Percentiles rank a stretch among this genome's conserved stretches.
phyloP scores from a whole-genome alignment of 768 basidiomycete genomes.

The Fomitopsis pulvina region DNA sequence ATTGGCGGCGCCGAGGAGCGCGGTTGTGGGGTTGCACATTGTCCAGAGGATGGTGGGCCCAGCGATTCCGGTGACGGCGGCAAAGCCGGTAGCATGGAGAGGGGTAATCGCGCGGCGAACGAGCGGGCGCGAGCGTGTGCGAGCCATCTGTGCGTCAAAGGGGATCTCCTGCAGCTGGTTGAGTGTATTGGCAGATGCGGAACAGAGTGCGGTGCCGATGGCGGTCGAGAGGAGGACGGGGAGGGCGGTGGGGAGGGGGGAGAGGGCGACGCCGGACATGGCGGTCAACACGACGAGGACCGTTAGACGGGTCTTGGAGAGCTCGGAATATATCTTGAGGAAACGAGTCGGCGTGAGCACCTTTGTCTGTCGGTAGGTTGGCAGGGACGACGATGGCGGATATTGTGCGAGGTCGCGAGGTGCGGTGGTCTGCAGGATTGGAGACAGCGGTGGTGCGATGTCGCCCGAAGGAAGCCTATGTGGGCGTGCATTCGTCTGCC shows the following conservation, averaged over 20 bases:
- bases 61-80: conserved; percentile 62
- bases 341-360: conserved; percentile 45
- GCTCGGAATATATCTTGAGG: conserved; percentile 65
- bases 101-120: conserved; percentile 82
- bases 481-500: conserved; percentile 26
- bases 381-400: conserved; percentile 10
- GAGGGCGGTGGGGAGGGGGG: conserved; percentile 77
- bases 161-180: conserved; percentile 95
- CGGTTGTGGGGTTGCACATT: conserved; percentile 84
- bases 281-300: conserved; percentile 82
- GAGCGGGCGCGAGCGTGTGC: conserved; percentile 84
- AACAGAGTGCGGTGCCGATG: conserved; percentile 83
- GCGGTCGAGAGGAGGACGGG: conserved; percentile 85
- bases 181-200: conserved; percentile 88
- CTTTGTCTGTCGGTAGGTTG: conserved; percentile 18
- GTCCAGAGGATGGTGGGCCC: conserved; percentile 76
- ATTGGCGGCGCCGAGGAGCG: conserved; percentile 75
- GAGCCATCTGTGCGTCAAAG: conserved; percentile 93
- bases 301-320: conserved; percentile 82
- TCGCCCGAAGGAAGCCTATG: background rate
- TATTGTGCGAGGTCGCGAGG: conserved; percentile 8
- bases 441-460: conserved; percentile 3
- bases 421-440: conserved; percentile 3
- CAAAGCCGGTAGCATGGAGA: conserved; percentile 79
- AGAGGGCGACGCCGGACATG: conserved; percentile 89